phyloP scores from a whole-genome alignment of 2,329 filamentous ascomycete genomes.

The Talaromyces amestolkiae region DNA sequence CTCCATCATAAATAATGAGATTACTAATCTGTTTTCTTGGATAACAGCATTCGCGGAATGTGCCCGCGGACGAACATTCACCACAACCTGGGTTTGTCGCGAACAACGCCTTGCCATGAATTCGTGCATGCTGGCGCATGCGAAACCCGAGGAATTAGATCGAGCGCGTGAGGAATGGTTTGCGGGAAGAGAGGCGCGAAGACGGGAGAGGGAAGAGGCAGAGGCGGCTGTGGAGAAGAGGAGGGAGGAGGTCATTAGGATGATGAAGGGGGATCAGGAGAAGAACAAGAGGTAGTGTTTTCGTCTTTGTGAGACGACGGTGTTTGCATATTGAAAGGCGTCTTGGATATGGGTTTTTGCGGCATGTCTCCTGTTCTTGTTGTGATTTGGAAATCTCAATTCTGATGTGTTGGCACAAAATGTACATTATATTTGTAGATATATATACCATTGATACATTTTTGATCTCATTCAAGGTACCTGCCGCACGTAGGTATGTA shows the following conservation, averaged over 20 bases:
- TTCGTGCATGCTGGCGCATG: constrained; percentile 82
- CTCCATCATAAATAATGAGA: neutral
- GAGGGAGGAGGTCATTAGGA: constrained; percentile 40
- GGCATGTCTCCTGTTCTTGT: neutral
- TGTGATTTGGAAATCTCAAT: constrained; percentile 7
- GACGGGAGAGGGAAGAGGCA: constrained; percentile 64
- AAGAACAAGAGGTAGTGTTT: constrained; percentile 15
- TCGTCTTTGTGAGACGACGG: neutral
- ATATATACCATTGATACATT: constrained; percentile 11
- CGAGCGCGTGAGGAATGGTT: constrained; percentile 94
- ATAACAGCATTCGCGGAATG: constrained; percentile 84
- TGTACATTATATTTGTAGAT: constrained; percentile 16
- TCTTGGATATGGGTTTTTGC: constrained; percentile 7
- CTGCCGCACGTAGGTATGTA: neutral
- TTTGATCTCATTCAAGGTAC: neutral
- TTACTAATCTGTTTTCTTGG: constrained; percentile 10
- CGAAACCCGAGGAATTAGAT: constrained; percentile 81
- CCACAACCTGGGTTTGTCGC: constrained; percentile 82
- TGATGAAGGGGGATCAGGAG: constrained; percentile 42
- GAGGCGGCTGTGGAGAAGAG: constrained; percentile 42
- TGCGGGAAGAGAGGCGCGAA: constrained; percentile 67
- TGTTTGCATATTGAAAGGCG: constrained; percentile 19
- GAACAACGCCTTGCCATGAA: constrained; percentile 83
- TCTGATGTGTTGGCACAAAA: constrained; percentile 8
- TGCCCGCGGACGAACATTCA: constrained; percentile 80